Evolutionary conservation across 768 basidiomycete genomes (phyloP), one percentile per base, ranked within the genome.

Genomic region (Favolaschia claudopus): DNA sequence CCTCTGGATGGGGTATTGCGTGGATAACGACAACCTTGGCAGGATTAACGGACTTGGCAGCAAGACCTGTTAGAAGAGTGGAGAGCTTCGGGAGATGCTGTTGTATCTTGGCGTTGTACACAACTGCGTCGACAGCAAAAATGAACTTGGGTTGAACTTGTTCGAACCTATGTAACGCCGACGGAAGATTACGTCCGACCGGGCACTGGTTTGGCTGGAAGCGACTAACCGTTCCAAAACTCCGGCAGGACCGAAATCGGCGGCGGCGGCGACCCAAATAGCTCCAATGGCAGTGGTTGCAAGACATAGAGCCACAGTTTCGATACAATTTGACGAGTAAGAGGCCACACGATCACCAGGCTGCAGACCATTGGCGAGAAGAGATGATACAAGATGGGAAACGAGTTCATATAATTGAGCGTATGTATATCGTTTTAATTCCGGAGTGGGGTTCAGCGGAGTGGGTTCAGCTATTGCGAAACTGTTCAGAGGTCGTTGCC

Each of bases 191-290:
- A 31, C 37, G 54, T 29, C 33, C 20, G 28, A 9, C 6, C 27
- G 22, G 7, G 37, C 15, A 25, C 42, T 20, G 27, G n/a, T n/a
- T 47, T 6, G 3, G 27, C 6, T 29, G 13, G 28, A 39, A 5
- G 25, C n/a, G 22, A 67, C 74, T 58, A 65, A 87, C 81, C 92
- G 82, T 74, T 94, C 91, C 38, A 89, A 75, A 2, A 91, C 89
- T 10, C 92, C 92, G 60, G 86, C 82, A 19, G 89, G 77, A n/a
- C 89, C 92, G 72, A 93, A 93, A 72, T 93, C 92, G 15, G 91
- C 86, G 17, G 91, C 89, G 14, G 89, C 90, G 67, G 86, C 87
- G 39, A 91, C 90, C 89, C 91, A 94, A 38, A 93, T 89, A n/a
- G 81, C 90, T 42, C 87, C 91, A 47, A 92, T 75, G 20, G 90